Base-by-base conservation (phyloP, 352 stramenopile genomes). In the Saprolegnia parasitica region DNA sequence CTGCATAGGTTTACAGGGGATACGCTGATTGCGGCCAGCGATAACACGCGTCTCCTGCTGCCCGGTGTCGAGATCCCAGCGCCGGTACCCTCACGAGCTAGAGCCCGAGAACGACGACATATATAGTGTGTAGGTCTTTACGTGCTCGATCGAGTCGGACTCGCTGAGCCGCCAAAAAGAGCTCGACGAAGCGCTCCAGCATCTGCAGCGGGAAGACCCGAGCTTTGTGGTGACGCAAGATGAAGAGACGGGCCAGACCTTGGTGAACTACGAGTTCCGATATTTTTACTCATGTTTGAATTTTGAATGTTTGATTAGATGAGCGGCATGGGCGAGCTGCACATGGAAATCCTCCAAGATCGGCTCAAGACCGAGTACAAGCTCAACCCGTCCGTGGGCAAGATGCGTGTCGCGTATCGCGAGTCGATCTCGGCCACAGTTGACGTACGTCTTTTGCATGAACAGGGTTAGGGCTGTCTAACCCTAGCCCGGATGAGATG, bases 311-410 rank as follows among this genome's bases (percentile, higher is more conserved):
- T 58, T 58, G 8, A 15, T 58, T n/a, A 58, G 42, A 60, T 70
- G 50, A 70, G 63, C 26, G 85, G 85, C 60, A 90, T 98, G 79
- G 95, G 95, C 20, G 95, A 98, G 76, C 78, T 98, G 13, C 95
- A 98, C 65, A 81, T 98, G 56, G 90, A 98, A 72, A 95, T 98
- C 65, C 87, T 96, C 47, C 77, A 96, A 42, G 93, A 98, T 76
- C 80, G 95, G 13, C 71, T 98, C 39, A 79, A 77, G 26, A 79
- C 84, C 56, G 95, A 98, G 65, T 97, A 96, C 79, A 92, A 89
- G 46, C 74, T 98, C 5, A 73, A 89, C 24, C 78, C 78, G 37
- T 91, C 94, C 4, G 83, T 91, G 35, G 92, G 93, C 47, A 83
- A 86, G 39, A 95, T 96, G 72, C 84, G 84, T 39, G 93, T 98